Evolutionary conservation across 2,329 filamentous ascomycete species (phyloP).

Genomic region (Aspergillus terreus): DNA sequence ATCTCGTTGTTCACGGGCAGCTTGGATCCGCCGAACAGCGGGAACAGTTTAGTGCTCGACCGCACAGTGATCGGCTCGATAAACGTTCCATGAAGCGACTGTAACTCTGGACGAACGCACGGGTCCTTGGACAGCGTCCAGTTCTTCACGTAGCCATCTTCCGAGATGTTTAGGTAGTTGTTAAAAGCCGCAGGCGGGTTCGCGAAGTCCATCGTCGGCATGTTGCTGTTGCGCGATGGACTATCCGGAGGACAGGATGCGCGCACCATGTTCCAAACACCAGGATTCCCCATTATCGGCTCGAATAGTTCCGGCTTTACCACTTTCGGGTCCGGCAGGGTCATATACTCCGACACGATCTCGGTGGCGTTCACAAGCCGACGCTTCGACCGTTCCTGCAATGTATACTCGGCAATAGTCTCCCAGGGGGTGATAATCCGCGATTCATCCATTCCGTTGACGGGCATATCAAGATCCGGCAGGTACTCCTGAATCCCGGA

Average conservation of each 20-base stretch:
- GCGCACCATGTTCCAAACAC: slow-evolving; percentile 43
- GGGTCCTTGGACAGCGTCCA: slow-evolving; percentile 44
- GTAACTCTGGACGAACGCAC: slow-evolving; percentile 45
- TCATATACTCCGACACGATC: slow-evolving; percentile 11
- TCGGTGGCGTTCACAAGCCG: not conserved
- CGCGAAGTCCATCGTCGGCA: slow-evolving; percentile 34
- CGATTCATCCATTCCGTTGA: slow-evolving; percentile 50
- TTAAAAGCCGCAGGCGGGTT: slow-evolving; percentile 16
- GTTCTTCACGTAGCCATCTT: slow-evolving; percentile 46
- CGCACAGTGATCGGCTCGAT: slow-evolving; percentile 46
- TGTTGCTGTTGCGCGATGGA: slow-evolving; percentile 15
- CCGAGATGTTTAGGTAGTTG: slow-evolving; percentile 33
- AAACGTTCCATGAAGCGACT: slow-evolving; percentile 46
- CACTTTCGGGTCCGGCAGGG: not conserved
- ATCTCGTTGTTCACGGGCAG: slow-evolving; percentile 51
- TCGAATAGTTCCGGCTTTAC: slow-evolving; percentile 12
- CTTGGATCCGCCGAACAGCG: slow-evolving; percentile 50
- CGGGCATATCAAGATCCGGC: slow-evolving; percentile 46
- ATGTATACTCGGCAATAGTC: slow-evolving; percentile 38
- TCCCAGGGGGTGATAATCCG: slow-evolving; percentile 48
- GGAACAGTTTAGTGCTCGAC: slow-evolving; percentile 44
- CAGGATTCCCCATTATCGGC: slow-evolving; percentile 10
- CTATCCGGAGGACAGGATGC: slow-evolving; percentile 33
- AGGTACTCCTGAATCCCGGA: slow-evolving; percentile 33
- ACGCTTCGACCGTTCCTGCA: slow-evolving; percentile 24